Evolutionary conservation across 2,329 filamentous ascomycete genomes (phyloP), one percentile per base, ranked within the genome.

Genomic region (Sporothrix protearum): DNA sequence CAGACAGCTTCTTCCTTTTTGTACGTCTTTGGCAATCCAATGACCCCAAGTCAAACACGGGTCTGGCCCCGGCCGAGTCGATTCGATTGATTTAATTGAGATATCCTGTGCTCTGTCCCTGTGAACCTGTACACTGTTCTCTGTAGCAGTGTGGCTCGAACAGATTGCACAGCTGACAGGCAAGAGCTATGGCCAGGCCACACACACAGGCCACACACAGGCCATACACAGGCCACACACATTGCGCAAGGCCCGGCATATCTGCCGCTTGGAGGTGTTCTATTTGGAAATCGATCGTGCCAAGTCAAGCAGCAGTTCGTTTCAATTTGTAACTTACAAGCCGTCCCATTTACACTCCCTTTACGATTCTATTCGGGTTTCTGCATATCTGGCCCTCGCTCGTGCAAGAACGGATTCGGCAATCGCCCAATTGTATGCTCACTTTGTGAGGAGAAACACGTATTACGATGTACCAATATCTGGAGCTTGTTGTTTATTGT

Each of bases 181-280:
- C n/a, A 33, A 63, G 57, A 64, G 59, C n/a, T 45, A 64, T 64
- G 59, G 59, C 59, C 59, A 45, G 55, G 55, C 30, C 55, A 55
- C n/a, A n/a, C n/a, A n/a, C n/a, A n/a, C n/a, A n/a, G n/a, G n/a
- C n/a, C 42, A 47, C 49, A 51, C 53, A 39, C 25, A 55, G 39
- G 39, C 42, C n/a, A n/a, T n/a, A n/a, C n/a, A n/a, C 25, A 55
- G 39, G 39, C 42, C 42, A 47, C 49, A 51, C 53, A 39, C 8
- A 45, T 10, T 33, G 16, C 30, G 36, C 53, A 30, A 53, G 22
- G 14, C 12, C 59, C 36, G 22, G 59, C 59, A 22, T 59, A 36
- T 64, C n/a, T 45, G 59, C 59, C 59, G 36, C n/a, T 28, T 45
- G 36, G n/a, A 42, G n/a, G 3, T 5, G 2, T 33, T 57, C 28